Conservation (phyloP, 169 alveolate genomes). For the Eimeria mitis region DNA sequence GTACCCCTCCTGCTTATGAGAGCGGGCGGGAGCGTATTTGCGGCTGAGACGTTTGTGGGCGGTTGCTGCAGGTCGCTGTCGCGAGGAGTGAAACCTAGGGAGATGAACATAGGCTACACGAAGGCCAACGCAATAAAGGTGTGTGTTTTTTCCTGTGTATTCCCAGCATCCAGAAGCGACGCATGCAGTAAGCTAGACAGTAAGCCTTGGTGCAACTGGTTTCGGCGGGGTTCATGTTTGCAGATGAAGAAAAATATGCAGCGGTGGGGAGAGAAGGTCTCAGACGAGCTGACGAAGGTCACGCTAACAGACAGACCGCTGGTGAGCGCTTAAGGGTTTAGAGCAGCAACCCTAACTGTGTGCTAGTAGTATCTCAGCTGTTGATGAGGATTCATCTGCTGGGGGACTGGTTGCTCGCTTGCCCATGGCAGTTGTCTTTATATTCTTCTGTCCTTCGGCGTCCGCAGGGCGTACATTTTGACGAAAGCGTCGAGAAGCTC, state of each 20-base stretch:
- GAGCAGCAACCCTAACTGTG: not conserved
- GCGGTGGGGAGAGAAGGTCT: constrained; percentile 92
- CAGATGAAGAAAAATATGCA: constrained; percentile 93
- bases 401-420: not conserved
- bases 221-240: constrained; percentile 56
- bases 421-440: not conserved
- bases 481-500: constrained; percentile 87
- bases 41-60: not conserved
- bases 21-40: not conserved
- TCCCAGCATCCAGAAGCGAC: not conserved
- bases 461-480: constrained; percentile 84
- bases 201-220: not conserved
- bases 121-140: constrained; percentile 91
- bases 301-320: constrained; percentile 93
- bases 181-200: not conserved
- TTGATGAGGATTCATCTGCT: not conserved
- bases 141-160: not conserved
- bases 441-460: not conserved
- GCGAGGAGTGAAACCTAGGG: constrained; percentile 96
- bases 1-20: not conserved
- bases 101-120: constrained; percentile 95
- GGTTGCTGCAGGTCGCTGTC: constrained; percentile 90
- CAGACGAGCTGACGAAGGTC: constrained; percentile 91
- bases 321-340: constrained; percentile 66
- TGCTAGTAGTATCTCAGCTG: not conserved